Percentiles rank a stretch among this genome's conserved stretches.
Evolutionary conservation across 768 basidiomycete species (phyloP).

Genomic region (Suillus weaverae): DNA sequence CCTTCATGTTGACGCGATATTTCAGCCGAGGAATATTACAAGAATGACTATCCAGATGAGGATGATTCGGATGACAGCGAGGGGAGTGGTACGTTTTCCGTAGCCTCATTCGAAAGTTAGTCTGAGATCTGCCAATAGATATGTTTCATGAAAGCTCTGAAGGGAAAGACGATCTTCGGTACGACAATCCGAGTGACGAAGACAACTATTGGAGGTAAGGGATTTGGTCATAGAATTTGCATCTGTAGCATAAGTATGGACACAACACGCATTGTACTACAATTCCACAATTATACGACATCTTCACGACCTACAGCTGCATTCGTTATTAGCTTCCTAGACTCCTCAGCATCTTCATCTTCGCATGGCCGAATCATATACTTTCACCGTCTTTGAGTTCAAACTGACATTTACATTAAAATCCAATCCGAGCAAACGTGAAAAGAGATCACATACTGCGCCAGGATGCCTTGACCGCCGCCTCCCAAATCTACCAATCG

Average conservation of each 20-base stretch:
- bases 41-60: slow-evolving; percentile 83
- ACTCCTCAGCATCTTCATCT: slow-evolving; percentile 3
- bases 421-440: background rate
- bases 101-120: slow-evolving; percentile 6
- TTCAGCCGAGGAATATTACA: slow-evolving; percentile 81
- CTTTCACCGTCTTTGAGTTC: slow-evolving; percentile 18
- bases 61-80: slow-evolving; percentile 45
- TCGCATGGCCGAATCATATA: background rate
- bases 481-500: slow-evolving; percentile 21
- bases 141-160: slow-evolving; percentile 59
- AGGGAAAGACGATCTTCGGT: slow-evolving; percentile 39
- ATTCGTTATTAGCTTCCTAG: slow-evolving; percentile 18
- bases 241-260: slow-evolving; percentile 12
- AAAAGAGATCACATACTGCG: slow-evolving; percentile 18
- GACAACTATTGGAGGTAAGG: slow-evolving; percentile 36
- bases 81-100: slow-evolving; percentile 35
- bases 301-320: slow-evolving; percentile 11
- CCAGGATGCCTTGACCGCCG: background rate
- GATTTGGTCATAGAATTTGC: slow-evolving; percentile 6
- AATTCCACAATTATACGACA: slow-evolving; percentile 23
- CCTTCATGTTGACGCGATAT: background rate
- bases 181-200: slow-evolving; percentile 31
- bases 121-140: slow-evolving; percentile 37
- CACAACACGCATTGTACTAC: slow-evolving; percentile 13
- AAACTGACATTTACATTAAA: slow-evolving; percentile 18